Evolutionary conservation across 1,139 yeast genomes (phyloP), one percentile per base, ranked within the genome.

Genomic region (Yamadazyma membranifaciens): DNA sequence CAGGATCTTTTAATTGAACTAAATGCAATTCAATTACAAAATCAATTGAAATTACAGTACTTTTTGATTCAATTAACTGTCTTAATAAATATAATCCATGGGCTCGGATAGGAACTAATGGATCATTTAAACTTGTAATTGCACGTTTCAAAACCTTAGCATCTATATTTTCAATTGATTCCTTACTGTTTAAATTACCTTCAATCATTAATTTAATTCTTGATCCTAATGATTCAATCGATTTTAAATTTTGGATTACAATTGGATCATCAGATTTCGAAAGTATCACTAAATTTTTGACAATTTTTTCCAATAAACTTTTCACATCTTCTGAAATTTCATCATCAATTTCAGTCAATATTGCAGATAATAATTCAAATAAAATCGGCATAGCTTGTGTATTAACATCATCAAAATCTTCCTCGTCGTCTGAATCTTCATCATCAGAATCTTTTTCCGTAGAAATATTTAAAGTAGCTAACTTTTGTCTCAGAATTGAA

Each of bases 41-140:
- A 12, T 74, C 77, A 9, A 78, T 41, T 0, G 80, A 60, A 5
- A 89, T 60, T 0, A 77, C 78, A 1, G 67, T 60, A 31, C 86
- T 76, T 32, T 66, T 67, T 13, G 62, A 58, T 28, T 69, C 71
- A 2, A 86, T 72, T 36, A 91, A 65, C 39, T 75, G 73, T 31
- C 89, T 69, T 13, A 91, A 60, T 22, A 84, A 62, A 48, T 78
- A 79, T 14, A 92, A 64, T 0, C 97, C 98, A 59, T 87, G 92
- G 0, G 95, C 98, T 42, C 91, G 69, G 2, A 89, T 78, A 0
- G 98, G 96, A 1, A 87, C 83, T 42, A 84, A 63, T 0, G 92
- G 87, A 58, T 91, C 96, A 44, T 80, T 81, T 38, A 92, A 62
- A 43, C 82, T 77, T 0, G 75, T 69, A 31, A 87, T 64, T 0